phyloP scores from a whole-genome alignment of 2,329 filamentous ascomycete genomes.

The Cryphonectria naterciae region DNA sequence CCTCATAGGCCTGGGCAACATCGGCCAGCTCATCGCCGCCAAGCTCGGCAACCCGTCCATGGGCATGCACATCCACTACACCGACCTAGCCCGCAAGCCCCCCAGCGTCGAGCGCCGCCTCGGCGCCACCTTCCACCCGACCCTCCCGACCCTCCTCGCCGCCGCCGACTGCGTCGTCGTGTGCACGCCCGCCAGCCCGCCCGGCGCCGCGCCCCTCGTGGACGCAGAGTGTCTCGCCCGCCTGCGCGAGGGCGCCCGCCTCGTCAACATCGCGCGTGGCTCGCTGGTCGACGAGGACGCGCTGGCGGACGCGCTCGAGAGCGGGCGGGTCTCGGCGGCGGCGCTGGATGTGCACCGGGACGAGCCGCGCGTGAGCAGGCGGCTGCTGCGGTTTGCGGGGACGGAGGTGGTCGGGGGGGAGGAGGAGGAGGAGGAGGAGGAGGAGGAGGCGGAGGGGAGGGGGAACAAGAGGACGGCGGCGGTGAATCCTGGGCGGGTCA shows the following conservation, averaged over 20 bases:
- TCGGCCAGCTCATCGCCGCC: constrained; percentile 65
- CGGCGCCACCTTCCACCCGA: constrained; percentile 53
- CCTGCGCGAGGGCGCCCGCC: constrained; percentile 58
- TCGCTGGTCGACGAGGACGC: constrained; percentile 68
- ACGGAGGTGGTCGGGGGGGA: constrained; percentile 18
- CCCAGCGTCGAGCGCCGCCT: constrained; percentile 46
- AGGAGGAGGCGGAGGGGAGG: too few species aligned
- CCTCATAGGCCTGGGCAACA: constrained; percentile 71
- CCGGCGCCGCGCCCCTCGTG: constrained; percentile 54
- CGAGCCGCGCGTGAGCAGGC: constrained; percentile 59
- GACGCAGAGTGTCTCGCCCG: constrained; percentile 49
- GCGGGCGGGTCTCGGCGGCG: constrained; percentile 52
- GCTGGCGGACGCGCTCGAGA: constrained; percentile 61
- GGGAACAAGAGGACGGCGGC: background rate
- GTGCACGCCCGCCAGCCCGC: constrained; percentile 55
- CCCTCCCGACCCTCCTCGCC: constrained; percentile 56
- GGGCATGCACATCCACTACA: constrained; percentile 69
- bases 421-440: background rate
- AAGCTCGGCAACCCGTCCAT: constrained; percentile 59
- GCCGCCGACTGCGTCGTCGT: constrained; percentile 64
- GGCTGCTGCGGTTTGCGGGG: constrained; percentile 46
- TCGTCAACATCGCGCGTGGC: constrained; percentile 70
- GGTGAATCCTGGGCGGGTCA: constrained; percentile 46
- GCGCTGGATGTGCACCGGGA: constrained; percentile 67
- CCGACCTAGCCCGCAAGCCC: constrained; percentile 59